Evolutionary conservation across 768 basidiomycete genomes (phyloP), one percentile per base, ranked within the genome.

Genomic region (Psilocybe tampanensis): DNA sequence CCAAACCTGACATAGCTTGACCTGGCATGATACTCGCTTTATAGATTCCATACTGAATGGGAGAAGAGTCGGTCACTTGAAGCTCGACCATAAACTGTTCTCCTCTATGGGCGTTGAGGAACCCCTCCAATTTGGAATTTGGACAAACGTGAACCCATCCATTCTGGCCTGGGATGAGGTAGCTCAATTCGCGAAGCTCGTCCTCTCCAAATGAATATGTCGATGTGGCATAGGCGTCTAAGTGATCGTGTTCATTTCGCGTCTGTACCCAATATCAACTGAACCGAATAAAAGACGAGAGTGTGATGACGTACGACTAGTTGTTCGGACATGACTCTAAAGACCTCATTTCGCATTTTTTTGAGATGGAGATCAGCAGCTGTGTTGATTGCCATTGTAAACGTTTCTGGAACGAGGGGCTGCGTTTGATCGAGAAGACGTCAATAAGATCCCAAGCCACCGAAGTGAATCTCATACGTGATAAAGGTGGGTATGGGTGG

Each of bases 1-100:
- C 53, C 8, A 54, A 12, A 3, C 53, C 53, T 21, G 44, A 47
- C 53, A 54, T 45, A 19, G 53, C 17, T 8, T 45, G 44, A 32
- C 53, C 53, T 17, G n/a, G 44, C n/a, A 54, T n/a, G 15, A 13
- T 36, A 13, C 21, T 45, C 21, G 53, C 53, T 19, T 22, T 36
- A 24, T 54, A 54, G 4, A 34, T 18, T 8, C 53, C 53, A 47
- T 54, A 54, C 1, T 45, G 18, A 13, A 45, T 21, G 4, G 7
- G 15, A 12, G 19, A n/a, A 13, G 43, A 29, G 12, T 43, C 53
- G 5, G n/a, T 17, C 45, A 42, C n/a, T 43, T 42, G 36, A 5
- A 39, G 36, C 12, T 39, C 36, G 4, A 39, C 13, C 13, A 5
- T 8, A n/a, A 39, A 39, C 36, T n/a, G 36, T 8, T n/a, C 36